phyloP scores from a whole-genome alignment of 2,329 filamentous ascomycete species.

The Aspergillus brasiliensis region DNA sequence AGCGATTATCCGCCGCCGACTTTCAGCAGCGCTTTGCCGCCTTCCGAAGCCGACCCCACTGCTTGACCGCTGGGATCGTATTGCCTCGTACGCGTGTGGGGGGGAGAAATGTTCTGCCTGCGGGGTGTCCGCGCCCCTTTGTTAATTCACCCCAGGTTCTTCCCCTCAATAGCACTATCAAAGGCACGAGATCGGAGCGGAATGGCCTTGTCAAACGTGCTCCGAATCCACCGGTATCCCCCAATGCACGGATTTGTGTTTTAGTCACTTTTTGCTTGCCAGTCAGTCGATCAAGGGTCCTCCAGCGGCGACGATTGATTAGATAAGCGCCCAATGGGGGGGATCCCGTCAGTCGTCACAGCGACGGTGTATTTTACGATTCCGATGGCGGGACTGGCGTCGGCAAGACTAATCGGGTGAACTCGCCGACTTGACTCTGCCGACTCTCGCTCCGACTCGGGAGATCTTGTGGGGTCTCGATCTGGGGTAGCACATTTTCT shows the following conservation, averaged over 20 bases:
- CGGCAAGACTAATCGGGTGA: constrained; percentile 10
- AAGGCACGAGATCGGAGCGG: not conserved
- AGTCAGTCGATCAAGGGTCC: not conserved
- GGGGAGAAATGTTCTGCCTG: constrained; percentile 7
- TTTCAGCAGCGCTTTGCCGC: constrained; percentile 21
- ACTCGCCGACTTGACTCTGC: constrained; percentile 2
- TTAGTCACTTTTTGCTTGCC: too few relatives aligned
- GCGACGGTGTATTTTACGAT: constrained; percentile 10
- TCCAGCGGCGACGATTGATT: not conserved
- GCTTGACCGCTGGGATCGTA: not conserved
- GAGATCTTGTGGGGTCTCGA: constrained; percentile 3
- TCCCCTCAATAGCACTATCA: not conserved
- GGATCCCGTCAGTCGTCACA: not conserved
- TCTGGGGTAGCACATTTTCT: not conserved
- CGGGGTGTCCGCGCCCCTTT: not conserved
- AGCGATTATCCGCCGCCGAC: constrained; percentile 8
- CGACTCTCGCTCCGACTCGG: not conserved
- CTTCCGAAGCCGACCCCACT: constrained; percentile 27
- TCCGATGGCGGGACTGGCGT: constrained; percentile 10
- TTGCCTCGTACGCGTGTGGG: constrained; percentile 1
- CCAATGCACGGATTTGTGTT: too few relatives aligned
- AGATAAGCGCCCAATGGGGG: not conserved
- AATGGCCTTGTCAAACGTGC: not conserved
- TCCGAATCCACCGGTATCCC: not conserved
- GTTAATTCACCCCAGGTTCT: not conserved